Conservation (phyloP, 495 filamentous ascomycete genomes). For the Penicillium fimorum region DNA sequence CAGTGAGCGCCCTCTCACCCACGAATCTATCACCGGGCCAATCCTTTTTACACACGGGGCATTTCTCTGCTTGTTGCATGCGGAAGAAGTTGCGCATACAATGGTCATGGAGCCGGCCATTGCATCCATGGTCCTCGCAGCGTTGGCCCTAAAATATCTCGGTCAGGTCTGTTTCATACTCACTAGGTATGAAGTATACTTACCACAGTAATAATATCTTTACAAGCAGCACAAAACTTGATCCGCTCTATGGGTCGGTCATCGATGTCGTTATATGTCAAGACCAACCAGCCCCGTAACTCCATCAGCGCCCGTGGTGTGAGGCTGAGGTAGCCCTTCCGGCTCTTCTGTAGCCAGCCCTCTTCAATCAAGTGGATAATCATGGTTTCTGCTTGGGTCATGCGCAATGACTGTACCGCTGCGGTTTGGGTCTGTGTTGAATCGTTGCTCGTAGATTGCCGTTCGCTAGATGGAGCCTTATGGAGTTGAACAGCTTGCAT, state of each 20-base stretch:
- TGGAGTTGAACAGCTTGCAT: constrained; percentile 65
- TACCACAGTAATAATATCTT: constrained; percentile 81
- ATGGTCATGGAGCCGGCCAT: constrained; percentile 70
- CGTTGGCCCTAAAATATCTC: constrained; percentile 62
- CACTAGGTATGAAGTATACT: constrained; percentile 16
- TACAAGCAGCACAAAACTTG: constrained; percentile 86
- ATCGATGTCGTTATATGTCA: constrained; percentile 74
- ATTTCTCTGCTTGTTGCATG: constrained; percentile 58
- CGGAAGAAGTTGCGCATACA: constrained; percentile 74
- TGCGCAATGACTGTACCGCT: constrained; percentile 59
- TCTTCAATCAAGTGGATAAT: constrained; percentile 69
- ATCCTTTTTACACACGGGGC: constrained; percentile 66
- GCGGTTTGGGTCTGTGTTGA: constrained; percentile 40
- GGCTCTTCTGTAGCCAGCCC: constrained; percentile 79
- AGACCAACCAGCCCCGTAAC: constrained; percentile 74
- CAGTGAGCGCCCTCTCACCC: constrained; percentile 69
- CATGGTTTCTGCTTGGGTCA: constrained; percentile 71
- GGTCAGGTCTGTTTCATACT: constrained; percentile 4
- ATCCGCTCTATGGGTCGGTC: constrained; percentile 54
- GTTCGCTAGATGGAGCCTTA: constrained; percentile 29
- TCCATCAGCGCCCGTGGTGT: constrained; percentile 79
- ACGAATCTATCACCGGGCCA: constrained; percentile 79
- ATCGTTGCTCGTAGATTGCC: constrained; percentile 32
- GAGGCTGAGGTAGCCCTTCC: constrained; percentile 69
- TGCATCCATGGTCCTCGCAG: constrained; percentile 67